Percentiles rank a stretch among this genome's conserved stretches.
Evolutionary conservation across 257 asterid species (phyloP).

Genomic region (Solanum tacnaense): DNA sequence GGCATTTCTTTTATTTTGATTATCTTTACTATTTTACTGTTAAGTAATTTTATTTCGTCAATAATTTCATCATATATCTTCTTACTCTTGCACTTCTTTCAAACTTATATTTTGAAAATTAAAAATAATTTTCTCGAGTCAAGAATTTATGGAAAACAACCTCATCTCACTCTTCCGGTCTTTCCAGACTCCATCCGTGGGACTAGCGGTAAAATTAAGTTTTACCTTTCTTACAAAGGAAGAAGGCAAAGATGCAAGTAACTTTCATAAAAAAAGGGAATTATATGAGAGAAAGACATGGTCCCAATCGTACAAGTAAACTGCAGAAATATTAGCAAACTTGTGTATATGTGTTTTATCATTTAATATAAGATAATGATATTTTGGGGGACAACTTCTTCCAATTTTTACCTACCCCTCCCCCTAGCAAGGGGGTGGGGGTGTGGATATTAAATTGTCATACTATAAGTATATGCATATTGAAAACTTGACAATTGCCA

Average conservation of each 20-base stretch:
- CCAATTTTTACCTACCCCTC: not conserved
- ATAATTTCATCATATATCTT: not conserved
- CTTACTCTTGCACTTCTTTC: not conserved
- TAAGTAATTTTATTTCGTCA: not conserved
- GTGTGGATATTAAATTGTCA: not conserved
- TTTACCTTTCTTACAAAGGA: not conserved
- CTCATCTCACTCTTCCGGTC: not conserved
- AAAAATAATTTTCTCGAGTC: not conserved
- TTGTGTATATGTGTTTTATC: not conserved
- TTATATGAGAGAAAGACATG: not conserved
- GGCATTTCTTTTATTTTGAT: not conserved
- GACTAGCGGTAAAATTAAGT: not conserved
- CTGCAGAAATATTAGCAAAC: not conserved
- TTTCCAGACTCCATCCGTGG: not conserved
- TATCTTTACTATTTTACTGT: not conserved
- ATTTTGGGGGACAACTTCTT: not conserved
- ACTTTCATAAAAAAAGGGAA: not conserved
- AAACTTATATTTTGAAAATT: not conserved
- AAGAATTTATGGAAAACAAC: not conserved
- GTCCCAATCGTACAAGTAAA: not conserved
- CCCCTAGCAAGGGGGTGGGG: not conserved
- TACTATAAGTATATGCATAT: not conserved
- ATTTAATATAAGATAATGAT: slow-evolving; percentile 1
- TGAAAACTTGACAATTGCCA: not conserved
- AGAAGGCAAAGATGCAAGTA: not conserved